These are phyloP conservation scores for Diatrype stigma DNA, from an alignment of 2,329 filamentous ascomycete species.

Conservation along the genomic window DNA sequence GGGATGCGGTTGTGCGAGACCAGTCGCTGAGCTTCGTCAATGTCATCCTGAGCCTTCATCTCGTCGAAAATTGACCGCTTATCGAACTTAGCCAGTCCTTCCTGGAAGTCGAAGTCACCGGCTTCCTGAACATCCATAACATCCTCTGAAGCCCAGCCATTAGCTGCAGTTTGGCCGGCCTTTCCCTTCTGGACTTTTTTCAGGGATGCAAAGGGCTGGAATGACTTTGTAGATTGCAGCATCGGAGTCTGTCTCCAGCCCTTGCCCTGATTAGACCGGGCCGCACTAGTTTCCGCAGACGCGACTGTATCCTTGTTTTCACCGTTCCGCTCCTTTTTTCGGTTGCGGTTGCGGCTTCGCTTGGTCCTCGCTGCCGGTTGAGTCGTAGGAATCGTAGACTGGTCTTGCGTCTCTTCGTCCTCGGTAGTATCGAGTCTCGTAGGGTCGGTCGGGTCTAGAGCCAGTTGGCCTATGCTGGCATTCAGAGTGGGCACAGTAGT, in stretches of 20 bases:
- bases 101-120: constrained; percentile 91
- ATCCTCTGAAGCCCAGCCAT: constrained; percentile 94
- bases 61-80: constrained; percentile 89
- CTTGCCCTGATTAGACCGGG: constrained; percentile 35
- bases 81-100: constrained; percentile 88
- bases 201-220: constrained; percentile 58
- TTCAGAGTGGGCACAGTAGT: constrained; percentile 6
- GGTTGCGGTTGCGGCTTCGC: neutral
- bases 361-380: constrained; percentile 1
- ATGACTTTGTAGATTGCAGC: constrained; percentile 55
- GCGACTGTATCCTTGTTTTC: constrained; percentile 11
- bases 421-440: constrained; percentile 12
- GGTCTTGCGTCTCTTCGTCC: constrained; percentile 14
- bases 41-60: constrained; percentile 81
- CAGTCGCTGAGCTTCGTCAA: constrained; percentile 85
- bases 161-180: constrained; percentile 45
- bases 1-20: constrained; percentile 78
- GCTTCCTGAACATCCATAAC: constrained; percentile 91
- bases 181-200: constrained; percentile 49
- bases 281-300: constrained; percentile 14
- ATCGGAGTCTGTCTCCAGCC: constrained; percentile 60
- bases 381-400: constrained; percentile 12
- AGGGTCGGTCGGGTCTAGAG: constrained; percentile 12
- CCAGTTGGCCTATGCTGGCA: constrained; percentile 10
- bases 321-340: constrained; percentile 13